A percentile compares a stretch with the other conserved stretches of the same genome.
These are phyloP conservation scores for Pyrus betulifolia DNA, from an alignment of 306 rosid genomes.

Conservation along the genomic window DNA sequence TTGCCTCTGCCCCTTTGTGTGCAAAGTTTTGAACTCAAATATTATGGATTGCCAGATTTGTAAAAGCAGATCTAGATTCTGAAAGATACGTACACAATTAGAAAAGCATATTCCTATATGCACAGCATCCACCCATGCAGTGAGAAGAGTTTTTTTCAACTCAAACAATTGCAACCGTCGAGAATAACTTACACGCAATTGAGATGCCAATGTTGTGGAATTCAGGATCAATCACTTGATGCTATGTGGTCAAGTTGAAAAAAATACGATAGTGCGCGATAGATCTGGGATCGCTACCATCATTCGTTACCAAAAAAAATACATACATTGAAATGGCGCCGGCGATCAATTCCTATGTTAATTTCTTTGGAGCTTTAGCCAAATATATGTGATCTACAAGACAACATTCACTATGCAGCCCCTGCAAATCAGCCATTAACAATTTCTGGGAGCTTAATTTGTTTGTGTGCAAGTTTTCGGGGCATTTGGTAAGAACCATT, in stretches of 20 bases:
- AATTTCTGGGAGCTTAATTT: no score
- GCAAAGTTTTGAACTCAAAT: not conserved
- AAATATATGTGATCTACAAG: not conserved
- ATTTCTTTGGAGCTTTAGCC: not conserved
- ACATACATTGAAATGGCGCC: not conserved
- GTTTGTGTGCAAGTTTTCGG: no score
- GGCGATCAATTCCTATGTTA: not conserved
- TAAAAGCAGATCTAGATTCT: not conserved
- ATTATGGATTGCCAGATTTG: not conserved
- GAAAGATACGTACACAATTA: not conserved
- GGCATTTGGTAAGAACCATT: not conserved
- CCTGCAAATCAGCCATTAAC: not conserved
- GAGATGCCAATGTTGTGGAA: rapidly evolving
- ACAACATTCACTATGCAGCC: not conserved
- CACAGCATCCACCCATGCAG: not conserved
- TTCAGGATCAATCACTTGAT: not conserved
- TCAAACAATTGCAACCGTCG: not conserved
- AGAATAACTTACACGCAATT: not conserved
- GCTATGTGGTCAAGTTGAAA: not conserved
- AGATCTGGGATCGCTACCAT: not conserved
- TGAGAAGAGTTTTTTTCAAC: not conserved
- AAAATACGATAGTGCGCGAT: not conserved
- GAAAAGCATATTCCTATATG: not conserved
- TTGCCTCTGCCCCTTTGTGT: not conserved
- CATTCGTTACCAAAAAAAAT: not conserved